Base-by-base conservation (phyloP, 2,329 filamentous ascomycete species). In the Tolypocladium cylindrosporum region DNA sequence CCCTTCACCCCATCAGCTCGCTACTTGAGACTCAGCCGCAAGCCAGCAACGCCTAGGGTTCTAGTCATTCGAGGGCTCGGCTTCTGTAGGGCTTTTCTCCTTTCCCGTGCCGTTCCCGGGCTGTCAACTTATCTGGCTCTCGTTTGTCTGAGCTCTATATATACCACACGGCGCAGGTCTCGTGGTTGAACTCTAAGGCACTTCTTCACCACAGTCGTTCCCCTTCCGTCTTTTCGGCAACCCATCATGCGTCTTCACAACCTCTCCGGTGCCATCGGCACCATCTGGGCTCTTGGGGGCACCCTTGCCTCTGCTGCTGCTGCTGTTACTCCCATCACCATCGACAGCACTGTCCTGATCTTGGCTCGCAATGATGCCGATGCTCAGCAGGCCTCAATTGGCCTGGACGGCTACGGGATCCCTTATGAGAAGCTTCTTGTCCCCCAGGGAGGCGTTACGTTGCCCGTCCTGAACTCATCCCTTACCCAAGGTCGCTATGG, bases 371-470 rank as follows among this genome's bases (percentile, higher is more conserved):
- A 85, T 65, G 62, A 74, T 42, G 69, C 72, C 31, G 74, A 79
- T 2, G 79, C 78, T 10, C 70, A 69, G 21, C 76, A 77, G 36
- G 78, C 78, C 14, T 77, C 75, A 41, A 77, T 77, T 14, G 83
- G 82, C 31, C 75, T 86, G 10, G 79, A 82, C 64, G 82, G 75
- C 58, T 86, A 86, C 63, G 83, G 81, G 39, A 85, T 86, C 61
- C 81, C 82, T 1, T 85, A 77, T 63, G 72, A 84, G 62, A 73
- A 77, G 7, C 64, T 84, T 13, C 62, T 79, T 24, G 80, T 86
- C n/a, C 81, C 82, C 9, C 73, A 80, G 63, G 64, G 66, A 8
- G 83, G 83, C 16, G 70, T 74, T 6, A 62, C 70, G 21, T 75
- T 86, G 36, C 83, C 83, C 1, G 61, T 69, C 0, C 74, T 86